phyloP scores from a whole-genome alignment of 2,329 filamentous ascomycete species.

The Ciborinia camelliae region DNA sequence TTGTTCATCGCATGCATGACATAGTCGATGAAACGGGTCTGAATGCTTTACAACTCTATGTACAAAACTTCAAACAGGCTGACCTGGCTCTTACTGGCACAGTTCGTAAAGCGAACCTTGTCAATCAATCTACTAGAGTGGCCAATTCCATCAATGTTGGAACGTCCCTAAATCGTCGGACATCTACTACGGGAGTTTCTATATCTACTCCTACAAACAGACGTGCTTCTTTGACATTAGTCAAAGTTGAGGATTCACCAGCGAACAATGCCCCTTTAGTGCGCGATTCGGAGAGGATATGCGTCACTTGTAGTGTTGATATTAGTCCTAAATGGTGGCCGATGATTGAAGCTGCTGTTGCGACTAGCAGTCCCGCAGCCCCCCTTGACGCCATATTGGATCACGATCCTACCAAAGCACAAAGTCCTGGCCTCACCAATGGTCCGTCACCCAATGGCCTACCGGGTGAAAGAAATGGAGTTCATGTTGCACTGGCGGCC shows the following conservation, averaged over 20 bases:
- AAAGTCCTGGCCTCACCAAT: conserved; percentile 16
- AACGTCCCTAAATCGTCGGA: conserved; percentile 48
- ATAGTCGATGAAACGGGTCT: conserved; percentile 65
- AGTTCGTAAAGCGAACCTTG: conserved; percentile 78
- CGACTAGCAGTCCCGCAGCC: not conserved
- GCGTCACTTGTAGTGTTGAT: conserved; percentile 64
- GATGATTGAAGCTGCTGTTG: conserved; percentile 20
- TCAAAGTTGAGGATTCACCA: conserved; percentile 31
- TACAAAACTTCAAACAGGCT: conserved; percentile 89
- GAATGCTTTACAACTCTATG: conserved; percentile 82
- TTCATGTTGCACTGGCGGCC: conserved; percentile 35
- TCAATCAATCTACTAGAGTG: conserved; percentile 41
- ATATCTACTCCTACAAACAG: conserved; percentile 25
- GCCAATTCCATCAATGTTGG: conserved; percentile 30
- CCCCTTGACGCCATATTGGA: conserved; percentile 3
- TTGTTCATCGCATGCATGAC: conserved; percentile 77
- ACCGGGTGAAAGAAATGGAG: conserved; percentile 22
- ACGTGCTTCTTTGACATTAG: conserved; percentile 31
- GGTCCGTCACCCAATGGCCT: conserved; percentile 23
- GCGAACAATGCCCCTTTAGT: not conserved
- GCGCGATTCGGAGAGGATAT: conserved; percentile 47
- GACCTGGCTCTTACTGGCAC: conserved; percentile 88
- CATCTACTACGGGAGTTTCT: conserved; percentile 50
- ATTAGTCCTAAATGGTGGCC: conserved; percentile 72
- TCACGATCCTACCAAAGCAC: not conserved